phyloP scores from a whole-genome alignment of 1,284 basidiomycete genomes.

The Cutaneotrichosporon sp. region DNA sequence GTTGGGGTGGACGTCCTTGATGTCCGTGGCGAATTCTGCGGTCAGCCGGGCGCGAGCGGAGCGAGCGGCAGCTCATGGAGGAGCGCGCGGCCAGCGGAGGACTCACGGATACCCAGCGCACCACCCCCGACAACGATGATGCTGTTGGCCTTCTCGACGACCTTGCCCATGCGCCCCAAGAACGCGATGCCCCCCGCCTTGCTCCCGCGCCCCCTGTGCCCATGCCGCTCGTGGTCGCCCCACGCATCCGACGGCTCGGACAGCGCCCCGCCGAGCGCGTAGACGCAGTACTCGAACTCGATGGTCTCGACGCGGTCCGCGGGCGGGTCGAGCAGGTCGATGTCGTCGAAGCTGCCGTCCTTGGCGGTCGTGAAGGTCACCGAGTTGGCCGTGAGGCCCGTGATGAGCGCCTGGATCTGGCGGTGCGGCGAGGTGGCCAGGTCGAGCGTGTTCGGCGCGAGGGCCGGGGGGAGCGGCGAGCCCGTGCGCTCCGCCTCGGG shows the following conservation, averaged over 20 bases:
- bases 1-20: slow-evolving; percentile 52
- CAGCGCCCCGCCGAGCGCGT: slow-evolving; percentile 51
- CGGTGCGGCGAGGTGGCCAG: slow-evolving; percentile 26
- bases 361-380: slow-evolving; percentile 56
- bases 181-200: slow-evolving; percentile 41
- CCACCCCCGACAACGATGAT: slow-evolving; percentile 56
- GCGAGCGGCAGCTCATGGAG: no score
- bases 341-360: slow-evolving; percentile 19
- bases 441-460: neutral
- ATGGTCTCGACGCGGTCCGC: slow-evolving; percentile 30
- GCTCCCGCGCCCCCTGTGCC: slow-evolving; percentile 32
- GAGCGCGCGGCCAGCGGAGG: no score
- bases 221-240: slow-evolving; percentile 26
- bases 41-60: no score
- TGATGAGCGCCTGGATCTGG: slow-evolving; percentile 60
- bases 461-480: neutral
- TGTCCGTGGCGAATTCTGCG: slow-evolving; percentile 56
- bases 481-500: slow-evolving; percentile 6
- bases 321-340: slow-evolving; percentile 17
- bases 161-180: slow-evolving; percentile 33
- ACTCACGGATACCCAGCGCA: slow-evolving; percentile 57
- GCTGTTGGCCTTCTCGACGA: slow-evolving; percentile 46
- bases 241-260: slow-evolving; percentile 51
- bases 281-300: slow-evolving; percentile 55
- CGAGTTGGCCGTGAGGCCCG: slow-evolving; percentile 55